Evolutionary conservation across 2,329 filamentous ascomycete species (phyloP).

Genomic region (Lizonia empirigonia): DNA sequence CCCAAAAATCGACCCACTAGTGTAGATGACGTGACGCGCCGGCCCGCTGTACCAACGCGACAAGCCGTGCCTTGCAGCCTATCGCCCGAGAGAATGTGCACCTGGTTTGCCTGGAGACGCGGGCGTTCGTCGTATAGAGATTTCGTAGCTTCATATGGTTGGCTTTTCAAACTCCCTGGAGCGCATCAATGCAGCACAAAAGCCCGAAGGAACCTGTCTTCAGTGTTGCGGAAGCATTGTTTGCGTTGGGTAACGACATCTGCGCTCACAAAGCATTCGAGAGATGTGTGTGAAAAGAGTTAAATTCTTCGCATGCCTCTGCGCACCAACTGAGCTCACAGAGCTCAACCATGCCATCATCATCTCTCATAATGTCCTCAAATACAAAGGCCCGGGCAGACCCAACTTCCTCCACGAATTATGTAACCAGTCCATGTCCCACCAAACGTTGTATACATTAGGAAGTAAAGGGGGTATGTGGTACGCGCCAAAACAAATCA

Average conservation of each 20-base stretch:
- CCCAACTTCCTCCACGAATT: conserved; percentile 1
- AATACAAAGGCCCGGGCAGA: background rate
- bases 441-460: conserved; percentile 15
- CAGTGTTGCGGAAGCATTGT: background rate
- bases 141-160: background rate
- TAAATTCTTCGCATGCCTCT: conserved; percentile 5
- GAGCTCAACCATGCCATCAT: conserved; percentile 9
- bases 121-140: background rate
- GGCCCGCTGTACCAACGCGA: conserved; percentile 13
- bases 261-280: background rate
- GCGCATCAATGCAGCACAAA: background rate
- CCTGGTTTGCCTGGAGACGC: background rate
- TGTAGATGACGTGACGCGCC: conserved; percentile 19
- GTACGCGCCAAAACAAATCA: conserved; percentile 7
- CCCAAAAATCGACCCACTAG: conserved; percentile 15
- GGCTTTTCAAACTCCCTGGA: background rate
- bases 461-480: conserved; percentile 11
- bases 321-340: background rate
- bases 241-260: background rate
- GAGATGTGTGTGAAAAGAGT: conserved; percentile 1
- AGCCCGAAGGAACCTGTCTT: background rate
- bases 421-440: conserved; percentile 3
- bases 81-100: conserved; percentile 10
- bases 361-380: conserved; percentile 5
- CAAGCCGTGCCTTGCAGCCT: conserved; percentile 15